Evolutionary conservation across 305 asterid species (phyloP), one percentile per base, ranked within the genome.

Genomic region (Solanum hybrid): DNA sequence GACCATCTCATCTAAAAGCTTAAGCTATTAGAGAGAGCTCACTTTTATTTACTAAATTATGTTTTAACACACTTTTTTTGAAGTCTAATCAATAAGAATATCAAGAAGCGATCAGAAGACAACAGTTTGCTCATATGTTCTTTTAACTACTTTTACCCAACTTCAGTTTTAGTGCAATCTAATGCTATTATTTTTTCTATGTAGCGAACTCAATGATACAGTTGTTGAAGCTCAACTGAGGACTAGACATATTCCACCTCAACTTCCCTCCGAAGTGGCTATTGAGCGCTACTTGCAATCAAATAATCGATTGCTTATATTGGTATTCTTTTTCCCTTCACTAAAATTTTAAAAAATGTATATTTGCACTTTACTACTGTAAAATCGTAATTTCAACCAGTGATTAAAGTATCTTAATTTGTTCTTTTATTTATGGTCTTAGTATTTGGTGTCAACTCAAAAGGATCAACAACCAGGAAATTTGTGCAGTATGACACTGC

Each of bases 181-280:
- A 64, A 89, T 77, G 88, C 56, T 71, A 87, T 32, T 72, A 22
- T 79, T 87, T 86, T 79, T 56, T 88, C 84, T 86, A 38, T 91
- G 90, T 90, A 97, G 99, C 91, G 99, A 97, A 92, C 98, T 97
- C 90, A 96, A 97, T 56, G 99, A 97, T 90, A 94, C 99, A 10
- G 91, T 96, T 85, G 96, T 97, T 88, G 99, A 97, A 92, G 98
- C 99, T 87, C 98, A 96, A 92, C 92, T 94, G 86, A 93, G 99
- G 93, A 95, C 93, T 86, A 93, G 97, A 60, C 98, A 96, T 91
- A 94, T 94, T 91, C 98, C 99, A 36, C 99, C 99, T 31, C 88
- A 91, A 84, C 97, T 97, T 91, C 97, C 97, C 37, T 94, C 92
- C 87, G 92, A 37, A 90, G 93, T 88, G 86, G 96, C 97, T n/a